Base-by-base conservation (phyloP, 305 asterid genomes). In the Andrographis paniculata region DNA sequence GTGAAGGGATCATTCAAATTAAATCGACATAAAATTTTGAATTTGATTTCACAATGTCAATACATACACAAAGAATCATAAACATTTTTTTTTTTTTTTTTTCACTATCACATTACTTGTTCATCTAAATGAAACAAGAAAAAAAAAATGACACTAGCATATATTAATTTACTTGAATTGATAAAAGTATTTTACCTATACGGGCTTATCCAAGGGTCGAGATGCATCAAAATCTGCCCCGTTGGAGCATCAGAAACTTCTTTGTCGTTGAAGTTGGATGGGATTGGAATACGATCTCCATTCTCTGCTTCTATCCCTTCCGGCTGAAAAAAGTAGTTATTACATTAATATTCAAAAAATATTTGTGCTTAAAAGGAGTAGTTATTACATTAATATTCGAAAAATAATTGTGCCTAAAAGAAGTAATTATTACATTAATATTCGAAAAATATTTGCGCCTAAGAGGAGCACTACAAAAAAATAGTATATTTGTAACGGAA, bases 141-240 rank as follows among this genome's bases (percentile, higher is more conserved):
- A 24, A 24, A 24, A 3, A 24, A 8, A 24, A 24, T 8, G 8
- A 4, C 4, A 0, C 1, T 30, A 7, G 13, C 21, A 40, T 16
- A 35, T 15, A 22, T 2, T 33, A 20, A 4, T 22, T n/a, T 28
- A 24, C 2, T 13, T 13, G 5, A 14, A 37, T 1, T 2, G 14
- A 37, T 14, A 13, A 13, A 27, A 6, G 12, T 2, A 9, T 10
- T 20, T 60, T 22, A 73, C 81, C 74, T 54, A 31, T 43, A 67
- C 20, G 69, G 59, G 36, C 58, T 68, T 36, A 43, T 50, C 71
- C 72, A 73, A 20, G 68, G 67, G 50, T 64, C 78, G 35, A 49
- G 45, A 14, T 64, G 56, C 41, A 45, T 55, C 54, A 62, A 19
- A 58, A 50, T 23, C 33, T 45, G 68, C 2, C 45, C 46, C 9